Conservation (phyloP, 1,284 basidiomycete genomes). For the Testicularia cyperi region DNA sequence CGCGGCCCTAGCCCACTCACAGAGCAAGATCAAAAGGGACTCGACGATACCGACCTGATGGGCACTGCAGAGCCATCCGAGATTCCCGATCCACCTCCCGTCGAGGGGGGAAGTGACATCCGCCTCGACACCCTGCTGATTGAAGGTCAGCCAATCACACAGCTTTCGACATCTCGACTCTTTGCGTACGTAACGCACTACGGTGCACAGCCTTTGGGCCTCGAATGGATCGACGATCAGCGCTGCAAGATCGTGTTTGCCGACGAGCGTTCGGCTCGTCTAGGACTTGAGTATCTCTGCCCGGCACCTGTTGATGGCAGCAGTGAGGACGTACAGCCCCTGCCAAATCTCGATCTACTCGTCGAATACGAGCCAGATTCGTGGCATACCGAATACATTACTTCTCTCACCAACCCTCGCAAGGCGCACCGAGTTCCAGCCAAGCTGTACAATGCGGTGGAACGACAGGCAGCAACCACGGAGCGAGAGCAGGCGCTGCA, state of each 20-base stretch:
- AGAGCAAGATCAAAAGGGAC: neutral
- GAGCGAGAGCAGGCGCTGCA: constrained; percentile 6
- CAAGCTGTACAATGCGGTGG: constrained; percentile 49
- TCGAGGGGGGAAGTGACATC: constrained; percentile 42
- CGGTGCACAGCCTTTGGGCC: constrained; percentile 50
- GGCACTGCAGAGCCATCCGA: constrained; percentile 9
- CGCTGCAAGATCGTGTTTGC: constrained; percentile 55
- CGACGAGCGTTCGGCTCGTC: constrained; percentile 32
- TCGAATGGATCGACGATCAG: constrained; percentile 58
- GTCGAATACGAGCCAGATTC: constrained; percentile 25
- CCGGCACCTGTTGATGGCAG: constrained; percentile 4
- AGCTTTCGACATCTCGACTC: constrained; percentile 57
- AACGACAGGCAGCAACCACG: constrained; percentile 31
- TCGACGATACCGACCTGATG: constrained; percentile 17
- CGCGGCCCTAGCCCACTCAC: constrained; percentile 22
- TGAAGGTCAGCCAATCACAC: constrained; percentile 53
- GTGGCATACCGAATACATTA: constrained; percentile 25
- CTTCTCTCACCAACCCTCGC: constrained; percentile 34
- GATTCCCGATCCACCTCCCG: constrained; percentile 21
- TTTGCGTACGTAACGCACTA: constrained; percentile 55
- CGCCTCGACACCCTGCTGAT: constrained; percentile 50
- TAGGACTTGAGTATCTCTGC: constrained; percentile 48
- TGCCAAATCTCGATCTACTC: constrained; percentile 27
- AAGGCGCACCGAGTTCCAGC: constrained; percentile 41
- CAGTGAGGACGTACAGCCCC: constrained; percentile 8